Evolutionary conservation across 768 basidiomycete species (phyloP), one percentile per base, ranked within the genome.

Genomic region (Pleurotus citrinopileatus): DNA sequence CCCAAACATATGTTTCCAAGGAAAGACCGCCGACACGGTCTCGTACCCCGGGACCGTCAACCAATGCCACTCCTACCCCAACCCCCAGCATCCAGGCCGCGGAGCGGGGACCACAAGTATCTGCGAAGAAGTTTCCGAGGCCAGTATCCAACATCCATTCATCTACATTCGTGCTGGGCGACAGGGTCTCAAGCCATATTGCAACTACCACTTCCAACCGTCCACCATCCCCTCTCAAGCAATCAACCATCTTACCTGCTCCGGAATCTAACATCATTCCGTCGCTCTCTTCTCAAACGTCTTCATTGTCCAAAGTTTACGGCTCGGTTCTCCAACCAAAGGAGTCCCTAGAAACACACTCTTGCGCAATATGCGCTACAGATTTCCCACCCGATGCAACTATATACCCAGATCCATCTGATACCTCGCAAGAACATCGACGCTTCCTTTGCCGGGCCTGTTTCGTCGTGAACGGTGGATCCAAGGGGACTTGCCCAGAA

Each of bases 241-340:
- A 74, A 19, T 73, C 77, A 10, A 70, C 73, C n/a, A 74, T 78
- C 27, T 65, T 81, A 7, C 54, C 57, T 12, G 78, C 80, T 32
- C 75, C 82, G 2, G 81, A 81, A 55, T 73, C 78, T 26, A 84
- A 78, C 53, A 84, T 90, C 40, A 69, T 90, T 20, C 83, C 81
- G 22, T 83, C 80, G 26, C 73, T 81, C 42, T 62, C 74, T 55
- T 69, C 74, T 4, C 65, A 75, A 32, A 76, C 78, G 60, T 78
- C 78, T 7, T 81, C 86, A 1, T 81, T 88, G 17, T 82, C 90
- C 38, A 94, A 91, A 67, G 91, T 87, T 3, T 93, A 91, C 59
- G 91, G 91, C 23, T 91, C 91, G 0, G 79, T 94, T 20, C 72
- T 94, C 15, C 91, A 92, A 63, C 82, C 89, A 20, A 84, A 84